Conservation (phyloP, 75 land plant species). For the Cupressus sempervirens region DNA sequence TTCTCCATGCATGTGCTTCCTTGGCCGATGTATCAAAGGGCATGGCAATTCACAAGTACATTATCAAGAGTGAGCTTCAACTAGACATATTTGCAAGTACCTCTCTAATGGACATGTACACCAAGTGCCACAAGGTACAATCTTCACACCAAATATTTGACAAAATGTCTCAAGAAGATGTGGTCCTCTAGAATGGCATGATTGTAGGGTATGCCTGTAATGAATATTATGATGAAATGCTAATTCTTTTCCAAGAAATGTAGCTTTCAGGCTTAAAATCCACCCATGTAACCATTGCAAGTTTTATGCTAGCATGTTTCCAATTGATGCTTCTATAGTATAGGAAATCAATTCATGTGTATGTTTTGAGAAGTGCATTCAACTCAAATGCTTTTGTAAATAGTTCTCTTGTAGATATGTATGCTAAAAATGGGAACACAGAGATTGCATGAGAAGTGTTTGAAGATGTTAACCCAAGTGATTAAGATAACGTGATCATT, state of each 20-base stretch:
- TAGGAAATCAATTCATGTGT: slow-evolving; percentile 19
- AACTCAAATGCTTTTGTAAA: slow-evolving; percentile 16
- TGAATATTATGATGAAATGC: slow-evolving; percentile 18
- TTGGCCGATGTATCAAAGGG: background rate
- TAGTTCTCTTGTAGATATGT: slow-evolving; percentile 36
- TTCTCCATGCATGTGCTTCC: background rate
- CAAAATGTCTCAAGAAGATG: background rate
- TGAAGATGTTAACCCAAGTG: too few relatives aligned
- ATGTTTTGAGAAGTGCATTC: slow-evolving; percentile 12
- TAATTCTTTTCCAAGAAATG: slow-evolving; percentile 23
- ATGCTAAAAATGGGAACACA: slow-evolving; percentile 29
- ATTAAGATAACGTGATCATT: too few relatives aligned
- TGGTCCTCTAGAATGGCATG: slow-evolving; percentile 23
- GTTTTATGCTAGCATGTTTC: slow-evolving; percentile 25
- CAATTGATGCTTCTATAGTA: slow-evolving; percentile 18
- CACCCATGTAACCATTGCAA: slow-evolving; percentile 23
- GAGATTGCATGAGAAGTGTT: slow-evolving; percentile 16
- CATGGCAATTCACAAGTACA: background rate
- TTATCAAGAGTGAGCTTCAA: background rate
- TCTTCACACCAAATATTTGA: background rate
- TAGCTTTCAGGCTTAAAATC: slow-evolving; percentile 11
- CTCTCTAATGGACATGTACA: slow-evolving; percentile 15
- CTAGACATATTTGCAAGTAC: background rate
- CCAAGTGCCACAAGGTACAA: slow-evolving; percentile 7
- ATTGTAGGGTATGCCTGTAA: slow-evolving; percentile 17